A percentile compares a stretch with the other conserved stretches of the same genome.
phyloP scores from a whole-genome alignment of 2,329 filamentous ascomycete genomes.

The Blastomyces silverae region DNA sequence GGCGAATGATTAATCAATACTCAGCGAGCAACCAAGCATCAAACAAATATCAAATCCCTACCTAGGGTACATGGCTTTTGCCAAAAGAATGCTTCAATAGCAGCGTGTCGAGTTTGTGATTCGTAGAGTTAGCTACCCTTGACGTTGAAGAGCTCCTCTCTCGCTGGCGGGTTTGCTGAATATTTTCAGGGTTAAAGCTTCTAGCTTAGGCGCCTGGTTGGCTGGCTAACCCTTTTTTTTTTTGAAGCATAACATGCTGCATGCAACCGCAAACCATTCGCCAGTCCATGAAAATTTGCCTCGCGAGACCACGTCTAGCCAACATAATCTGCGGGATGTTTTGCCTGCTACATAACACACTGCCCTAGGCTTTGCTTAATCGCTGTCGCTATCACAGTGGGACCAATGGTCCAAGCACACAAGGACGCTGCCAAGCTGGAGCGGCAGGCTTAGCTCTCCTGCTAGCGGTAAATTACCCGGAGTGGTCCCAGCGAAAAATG shows the following conservation, averaged over 20 bases:
- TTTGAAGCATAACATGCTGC: neutral
- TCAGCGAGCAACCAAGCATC: neutral
- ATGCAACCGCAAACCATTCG: neutral
- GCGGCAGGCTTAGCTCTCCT: neutral
- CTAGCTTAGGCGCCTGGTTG: neutral
- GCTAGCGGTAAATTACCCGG: constrained; percentile 8
- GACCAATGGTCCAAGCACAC: neutral
- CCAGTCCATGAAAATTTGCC: neutral
- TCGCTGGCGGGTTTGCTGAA: no score
- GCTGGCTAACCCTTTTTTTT: neutral
- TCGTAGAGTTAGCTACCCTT: neutral
- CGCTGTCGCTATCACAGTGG: constrained; percentile 1
- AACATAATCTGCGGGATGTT: neutral
- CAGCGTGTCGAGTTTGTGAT: neutral
- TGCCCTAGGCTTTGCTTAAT: neutral
- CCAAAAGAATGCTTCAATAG: neutral
- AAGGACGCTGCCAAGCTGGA: neutral
- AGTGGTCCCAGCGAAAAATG: neutral
- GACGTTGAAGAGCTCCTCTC: neutral
- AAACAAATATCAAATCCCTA: neutral
- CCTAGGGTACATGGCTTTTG: neutral
- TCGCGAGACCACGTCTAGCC: neutral
- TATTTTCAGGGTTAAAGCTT: neutral
- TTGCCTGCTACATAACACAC: no score
- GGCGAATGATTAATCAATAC: neutral